Evolutionary conservation across 306 rosid genomes (phyloP).

Genomic region (Malus orientalis): DNA sequence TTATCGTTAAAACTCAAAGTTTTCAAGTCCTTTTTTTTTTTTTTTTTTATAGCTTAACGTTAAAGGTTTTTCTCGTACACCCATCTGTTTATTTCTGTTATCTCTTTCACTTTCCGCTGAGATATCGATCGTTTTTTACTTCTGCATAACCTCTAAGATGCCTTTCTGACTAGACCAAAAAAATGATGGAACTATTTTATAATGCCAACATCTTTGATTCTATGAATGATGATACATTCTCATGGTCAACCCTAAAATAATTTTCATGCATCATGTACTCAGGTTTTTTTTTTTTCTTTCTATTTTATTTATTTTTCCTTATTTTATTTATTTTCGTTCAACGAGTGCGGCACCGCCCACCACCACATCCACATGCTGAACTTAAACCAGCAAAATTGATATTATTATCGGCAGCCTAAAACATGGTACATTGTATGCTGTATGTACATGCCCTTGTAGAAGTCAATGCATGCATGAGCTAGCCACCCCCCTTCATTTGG

Average conservation of each 20-base stretch:
- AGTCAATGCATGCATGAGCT: neutral
- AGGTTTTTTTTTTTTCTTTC: neutral
- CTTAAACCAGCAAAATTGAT: too few relatives aligned
- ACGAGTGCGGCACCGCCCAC: neutral
- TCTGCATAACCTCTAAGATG: neutral
- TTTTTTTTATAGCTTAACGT: too few relatives aligned
- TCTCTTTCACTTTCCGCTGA: constrained; percentile 11
- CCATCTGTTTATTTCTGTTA: too few relatives aligned
- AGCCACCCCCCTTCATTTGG: neutral
- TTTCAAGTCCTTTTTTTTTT: too few relatives aligned
- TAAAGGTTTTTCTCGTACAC: too few relatives aligned
- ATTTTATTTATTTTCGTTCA: neutral
- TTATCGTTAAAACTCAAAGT: too few relatives aligned
- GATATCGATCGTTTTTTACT: constrained; percentile 21
- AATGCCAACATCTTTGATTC: constrained; percentile 16
- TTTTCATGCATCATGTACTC: neutral
- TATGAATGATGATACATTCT: constrained; percentile 17
- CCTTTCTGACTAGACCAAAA: constrained; percentile 3
- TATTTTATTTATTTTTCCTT: too few relatives aligned
- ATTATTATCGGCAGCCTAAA: neutral
- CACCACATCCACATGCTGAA: neutral
- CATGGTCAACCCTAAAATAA: constrained; percentile 19
- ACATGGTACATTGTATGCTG: neutral
- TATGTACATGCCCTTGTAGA: neutral
- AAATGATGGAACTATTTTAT: constrained; percentile 8